Base-by-base conservation (phyloP, 805 yeast genomes). In the Candida ipomoeae region DNA sequence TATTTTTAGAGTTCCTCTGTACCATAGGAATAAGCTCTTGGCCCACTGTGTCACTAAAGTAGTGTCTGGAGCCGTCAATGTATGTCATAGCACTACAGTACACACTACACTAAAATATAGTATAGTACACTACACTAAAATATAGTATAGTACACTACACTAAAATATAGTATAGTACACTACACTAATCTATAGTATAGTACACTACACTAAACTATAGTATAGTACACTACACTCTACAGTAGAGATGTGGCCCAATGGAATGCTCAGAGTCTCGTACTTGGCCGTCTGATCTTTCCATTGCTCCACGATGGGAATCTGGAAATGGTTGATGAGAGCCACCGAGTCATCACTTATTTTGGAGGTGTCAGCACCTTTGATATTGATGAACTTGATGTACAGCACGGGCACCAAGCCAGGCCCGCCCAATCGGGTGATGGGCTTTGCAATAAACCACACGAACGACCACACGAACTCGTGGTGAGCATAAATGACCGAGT, bases 401-500 rank as follows among this genome's bases (percentile, higher is more conserved):
- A 88, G 81, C 5, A 89, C 91, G 0, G 99, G 99, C 6, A 94
- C 95, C 42, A 94, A 75, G 1, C 99, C 99, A 0, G 98, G 98
- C 0, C 97, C 99, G 23, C 99, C 98, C 36, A 94, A 74, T 48
- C 97, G 76, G 52, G 92, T 95, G 40, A 94, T 87, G 13, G 97
- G 97, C 66, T 94, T 94, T 5, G 97, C 98, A 52, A 94, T 94
- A 60, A 90, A n/a, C n/a, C n/a, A n/a, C n/a, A n/a, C n/a, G n/a
- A n/a, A n/a, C n/a, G n/a, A 91, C 99, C 99, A 94, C 70, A 94
- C 99, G 56, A 77, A 87, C 49, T 89, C 90, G 63, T 92, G 96
- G 68, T 92, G 97, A 2, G 99, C 99, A 69, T 97, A 92, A 11
- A 95, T 82, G 32, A 91, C 87, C 54, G 94, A 79, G 60, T 87